Base-by-base conservation (phyloP, 2,329 filamentous ascomycete genomes). In the Xylaria sp. region DNA sequence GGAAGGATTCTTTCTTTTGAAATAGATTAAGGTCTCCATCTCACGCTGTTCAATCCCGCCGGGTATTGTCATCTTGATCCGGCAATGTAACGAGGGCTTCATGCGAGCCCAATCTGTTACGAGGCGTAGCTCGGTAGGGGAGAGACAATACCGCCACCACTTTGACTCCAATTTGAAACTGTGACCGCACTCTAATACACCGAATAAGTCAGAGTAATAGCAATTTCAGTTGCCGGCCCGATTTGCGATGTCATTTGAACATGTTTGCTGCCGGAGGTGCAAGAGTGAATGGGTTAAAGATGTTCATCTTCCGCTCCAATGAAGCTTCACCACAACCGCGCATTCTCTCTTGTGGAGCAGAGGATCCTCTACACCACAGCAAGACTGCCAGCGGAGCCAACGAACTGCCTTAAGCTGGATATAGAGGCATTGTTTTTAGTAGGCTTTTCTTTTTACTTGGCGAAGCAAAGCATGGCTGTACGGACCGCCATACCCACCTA, bases 21-120 rank as follows among this genome's bases (percentile, higher is more conserved):
- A 72, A 71, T 73, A 74, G 39, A 74, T 75, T 74, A 69, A 69
- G 68, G 61, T 55, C 31, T 45, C 63, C 67, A 64, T 64, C 56
- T 71, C 66, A 50, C 50, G 66, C 65, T 42, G 63, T 55, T 57
- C 63, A 68, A 59, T 63, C 53, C 66, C 64, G 68, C 61, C 61
- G 68, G 66, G 15, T 68, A 71, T 70, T 67, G 60, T 64, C 57
- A 61, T 51, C 25, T 49, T 65, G 31, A 29, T 63, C 50, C 49
- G 65, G 33, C 55, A 53, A 68, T 68, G 67, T 61, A 61, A 69
- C 53, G 29, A 53, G 22, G 33, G 22, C 31, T 36, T 57, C 22
- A 55, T 60, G 49, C n/a, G 20, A 36, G 15, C 22, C 29, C 20
- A 45, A 56, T 27, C 50, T 60, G 11, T 44, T 27, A 39, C n/a